Conservation (phyloP, 2,329 filamentous ascomycete species). For the Knufia fluminis region DNA sequence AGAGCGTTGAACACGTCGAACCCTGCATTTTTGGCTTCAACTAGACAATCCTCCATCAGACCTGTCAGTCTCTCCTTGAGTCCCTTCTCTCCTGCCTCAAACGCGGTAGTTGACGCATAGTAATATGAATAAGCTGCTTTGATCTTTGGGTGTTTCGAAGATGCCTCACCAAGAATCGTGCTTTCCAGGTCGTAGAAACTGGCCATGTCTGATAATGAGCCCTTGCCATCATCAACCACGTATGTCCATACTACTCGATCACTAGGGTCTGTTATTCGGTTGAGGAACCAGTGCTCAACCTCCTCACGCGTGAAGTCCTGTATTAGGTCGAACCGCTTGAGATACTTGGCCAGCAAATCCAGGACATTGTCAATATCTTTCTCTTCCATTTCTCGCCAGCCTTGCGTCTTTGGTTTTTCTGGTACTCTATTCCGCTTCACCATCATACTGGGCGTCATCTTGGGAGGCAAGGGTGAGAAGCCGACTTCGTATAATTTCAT, state of each 20-base stretch:
- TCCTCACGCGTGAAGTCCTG: conserved; percentile 74
- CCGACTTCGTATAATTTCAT: conserved; percentile 89
- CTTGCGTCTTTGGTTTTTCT: conserved; percentile 59
- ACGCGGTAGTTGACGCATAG: conserved; percentile 77
- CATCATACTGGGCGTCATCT: conserved; percentile 78
- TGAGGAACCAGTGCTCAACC: conserved; percentile 76
- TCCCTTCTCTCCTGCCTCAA: conserved; percentile 45
- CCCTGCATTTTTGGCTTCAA: conserved; percentile 67
- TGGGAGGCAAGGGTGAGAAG: conserved; percentile 77
- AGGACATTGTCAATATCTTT: conserved; percentile 71
- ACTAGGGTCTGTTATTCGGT: conserved; percentile 49
- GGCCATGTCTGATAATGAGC: conserved; percentile 90
- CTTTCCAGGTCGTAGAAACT: conserved; percentile 95
- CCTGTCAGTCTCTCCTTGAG: conserved; percentile 72
- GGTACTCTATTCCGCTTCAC: conserved; percentile 79
- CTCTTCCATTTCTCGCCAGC: conserved; percentile 68
- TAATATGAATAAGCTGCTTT: conserved; percentile 95
- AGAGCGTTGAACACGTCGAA: conserved; percentile 98
- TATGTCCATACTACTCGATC: conserved; percentile 85
- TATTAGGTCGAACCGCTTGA: conserved; percentile 71
- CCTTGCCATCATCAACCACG: conserved; percentile 68
- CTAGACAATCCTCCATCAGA: conserved; percentile 74
- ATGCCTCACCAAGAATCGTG: conserved; percentile 56
- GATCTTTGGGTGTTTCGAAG: conserved; percentile 60
- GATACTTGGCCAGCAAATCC: conserved; percentile 65